phyloP scores from a whole-genome alignment of 129 eudicot species.

The Flaveria robusta region DNA sequence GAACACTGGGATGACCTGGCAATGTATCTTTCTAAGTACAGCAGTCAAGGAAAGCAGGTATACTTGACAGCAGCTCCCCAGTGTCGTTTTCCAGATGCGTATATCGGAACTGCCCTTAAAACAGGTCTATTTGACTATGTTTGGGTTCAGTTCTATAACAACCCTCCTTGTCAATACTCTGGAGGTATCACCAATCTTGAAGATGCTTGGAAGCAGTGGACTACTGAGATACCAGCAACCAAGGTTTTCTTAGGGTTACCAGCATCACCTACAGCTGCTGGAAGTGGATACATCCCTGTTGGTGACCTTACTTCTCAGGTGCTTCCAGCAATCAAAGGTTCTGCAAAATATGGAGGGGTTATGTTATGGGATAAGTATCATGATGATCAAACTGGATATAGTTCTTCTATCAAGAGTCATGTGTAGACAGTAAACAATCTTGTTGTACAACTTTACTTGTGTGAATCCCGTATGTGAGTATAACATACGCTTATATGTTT shows the following conservation, averaged over 20 bases:
- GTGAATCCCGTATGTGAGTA: not conserved
- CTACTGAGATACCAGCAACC: conserved; percentile 29
- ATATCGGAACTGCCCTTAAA: conserved; percentile 43
- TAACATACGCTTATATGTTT: not conserved
- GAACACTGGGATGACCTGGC: too few species aligned
- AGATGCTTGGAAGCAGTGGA: conserved; percentile 52
- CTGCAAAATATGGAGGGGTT: conserved; percentile 43
- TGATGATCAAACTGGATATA: conserved; percentile 41
- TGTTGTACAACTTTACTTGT: not conserved
- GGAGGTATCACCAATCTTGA: conserved; percentile 35
- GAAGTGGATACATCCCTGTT: conserved; percentile 44
- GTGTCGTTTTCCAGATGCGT: too few species aligned
- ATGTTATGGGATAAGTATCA: conserved; percentile 40
- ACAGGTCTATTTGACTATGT: conserved; percentile 53
- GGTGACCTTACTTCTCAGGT: conserved; percentile 34
- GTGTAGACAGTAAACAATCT: conserved; percentile 21
- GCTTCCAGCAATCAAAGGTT: conserved; percentile 38
- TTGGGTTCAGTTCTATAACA: conserved; percentile 52
- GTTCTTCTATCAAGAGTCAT: conserved; percentile 33
- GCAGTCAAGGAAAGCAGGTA: too few species aligned
- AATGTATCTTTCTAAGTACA: too few species aligned
- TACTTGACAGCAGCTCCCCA: too few species aligned
- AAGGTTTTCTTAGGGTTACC: conserved; percentile 53
- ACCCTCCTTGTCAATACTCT: conserved; percentile 52
- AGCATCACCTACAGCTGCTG: conserved; percentile 46